Base-by-base conservation (phyloP, 129 eudicot genomes). In the Oenanthe sinensis region DNA sequence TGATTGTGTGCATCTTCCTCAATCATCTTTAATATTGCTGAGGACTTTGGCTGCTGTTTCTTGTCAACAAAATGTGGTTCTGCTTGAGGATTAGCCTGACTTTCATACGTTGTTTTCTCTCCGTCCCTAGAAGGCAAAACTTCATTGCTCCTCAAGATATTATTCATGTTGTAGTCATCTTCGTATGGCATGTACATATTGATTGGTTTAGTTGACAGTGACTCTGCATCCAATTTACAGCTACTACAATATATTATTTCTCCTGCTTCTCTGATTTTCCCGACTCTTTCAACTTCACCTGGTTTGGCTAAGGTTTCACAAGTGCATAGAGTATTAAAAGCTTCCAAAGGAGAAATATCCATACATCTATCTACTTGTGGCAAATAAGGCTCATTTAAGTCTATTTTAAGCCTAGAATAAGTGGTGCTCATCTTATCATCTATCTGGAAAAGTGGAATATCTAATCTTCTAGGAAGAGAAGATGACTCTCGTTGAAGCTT, bases 1-100 rank as follows among this genome's bases (percentile, higher is more conserved):
- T 45, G 81, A 72, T 67, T 58, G 30, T 19, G 75, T 68, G 78
- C 83, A 83, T 52, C 85, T 78, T 80, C 82, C 13, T 40, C 79
- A 75, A 49, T 79, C 79, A 74, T 44, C 70, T 79, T 74, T 62
- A 58, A 52, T 17, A 58, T 76, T 9, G 81, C 70, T 62, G 79
- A 71, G 48, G 83, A 71, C 44, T 79, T 86, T 9, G 63, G 63
- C 55, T 30, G 70, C 68, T 81, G 86, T 78, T 80, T 82, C 83
- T 81, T 78, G 77, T 60, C 79, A 78, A 42, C 30, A 55, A 88
- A 80, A 76, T 82, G 33, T 67, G 42, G 52, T 26, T 77, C 80
- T 42, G 76, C 68, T 24, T 79, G 72, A 63, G 49, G 49, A 47
- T 8, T 68, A 50, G 80, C 84, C 83, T 75, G 71, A 63, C 65